phyloP scores from a whole-genome alignment of 148 eudicot species.

The Vaccinium corymbosum region DNA sequence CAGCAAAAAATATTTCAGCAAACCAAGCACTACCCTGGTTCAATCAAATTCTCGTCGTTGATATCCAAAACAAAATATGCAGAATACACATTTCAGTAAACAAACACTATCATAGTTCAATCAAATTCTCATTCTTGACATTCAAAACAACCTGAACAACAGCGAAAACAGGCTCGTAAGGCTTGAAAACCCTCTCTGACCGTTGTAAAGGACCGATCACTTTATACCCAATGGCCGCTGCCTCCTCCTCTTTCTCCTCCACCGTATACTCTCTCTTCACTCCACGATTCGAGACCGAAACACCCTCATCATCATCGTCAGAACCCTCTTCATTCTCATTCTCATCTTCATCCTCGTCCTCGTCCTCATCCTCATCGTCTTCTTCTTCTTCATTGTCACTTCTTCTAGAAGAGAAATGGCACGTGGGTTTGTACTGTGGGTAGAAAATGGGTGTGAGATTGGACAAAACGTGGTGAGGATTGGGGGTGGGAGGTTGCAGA shows the following conservation, averaged over 20 bases:
- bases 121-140: conserved; percentile 6
- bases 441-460: neutral
- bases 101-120: neutral
- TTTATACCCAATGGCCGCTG: conserved; percentile 74
- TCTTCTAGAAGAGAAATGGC: conserved; percentile 33
- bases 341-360: neutral
- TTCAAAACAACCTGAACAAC: conserved; percentile 66
- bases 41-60: neutral
- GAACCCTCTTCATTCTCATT: conserved; percentile 21
- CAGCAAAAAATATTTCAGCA: neutral
- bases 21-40: neutral
- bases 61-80: neutral
- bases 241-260: conserved; percentile 59
- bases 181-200: conserved; percentile 56
- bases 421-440: conserved; percentile 12
- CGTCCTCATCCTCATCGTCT: neutral
- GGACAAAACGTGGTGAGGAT: conserved; percentile 1
- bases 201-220: conserved; percentile 65
- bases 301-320: conserved; percentile 21
- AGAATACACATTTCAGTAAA: neutral
- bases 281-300: conserved; percentile 17
- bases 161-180: conserved; percentile 71
- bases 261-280: conserved; percentile 34
- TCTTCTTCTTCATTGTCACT: conserved; percentile 14
- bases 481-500: neutral